Percentiles rank a stretch among this genome's conserved stretches.
Conservation (phyloP, 352 stramenopile genomes). For the Plasmopara viticola region DNA sequence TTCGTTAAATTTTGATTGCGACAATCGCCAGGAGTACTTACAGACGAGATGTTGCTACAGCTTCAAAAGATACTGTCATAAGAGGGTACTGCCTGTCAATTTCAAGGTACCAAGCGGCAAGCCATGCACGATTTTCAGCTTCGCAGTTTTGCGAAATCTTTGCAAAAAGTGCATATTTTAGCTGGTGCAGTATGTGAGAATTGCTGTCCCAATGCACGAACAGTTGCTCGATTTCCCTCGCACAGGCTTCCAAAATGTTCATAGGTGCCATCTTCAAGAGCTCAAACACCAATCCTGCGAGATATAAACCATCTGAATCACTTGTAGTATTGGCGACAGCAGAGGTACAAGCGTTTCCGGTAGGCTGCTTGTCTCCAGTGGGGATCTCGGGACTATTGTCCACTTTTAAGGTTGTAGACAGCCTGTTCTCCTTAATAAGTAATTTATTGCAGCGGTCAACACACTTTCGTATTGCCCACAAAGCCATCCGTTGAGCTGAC, state of each 20-base stretch:
- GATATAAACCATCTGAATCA: slow-evolving; percentile 36
- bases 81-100: slow-evolving; percentile 31
- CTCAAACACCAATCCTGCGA: slow-evolving; percentile 48
- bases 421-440: slow-evolving; percentile 18
- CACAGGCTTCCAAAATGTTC: slow-evolving; percentile 26
- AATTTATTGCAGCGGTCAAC: slow-evolving; percentile 28
- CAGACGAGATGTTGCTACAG: slow-evolving; percentile 11
- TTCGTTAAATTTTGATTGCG: no score
- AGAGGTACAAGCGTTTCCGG: neutral
- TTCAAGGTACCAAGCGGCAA: slow-evolving; percentile 56
- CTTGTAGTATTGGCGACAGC: neutral
- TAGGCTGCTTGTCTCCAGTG: no score
- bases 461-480: slow-evolving; percentile 50
- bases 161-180: slow-evolving; percentile 38
- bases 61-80: neutral
- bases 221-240: slow-evolving; percentile 41
- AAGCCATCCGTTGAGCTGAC: slow-evolving; percentile 28
- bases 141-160: slow-evolving; percentile 53
- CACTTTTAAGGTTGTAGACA: neutral
- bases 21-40: slow-evolving; percentile 8
- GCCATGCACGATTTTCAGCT: slow-evolving; percentile 51
- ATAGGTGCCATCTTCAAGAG: slow-evolving; percentile 57
- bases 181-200: slow-evolving; percentile 13
- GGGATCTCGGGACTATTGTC: neutral
- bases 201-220: slow-evolving; percentile 18